Evolutionary conservation across 2,329 filamentous ascomycete species (phyloP).

Genomic region (Aplosporella prunicola): DNA sequence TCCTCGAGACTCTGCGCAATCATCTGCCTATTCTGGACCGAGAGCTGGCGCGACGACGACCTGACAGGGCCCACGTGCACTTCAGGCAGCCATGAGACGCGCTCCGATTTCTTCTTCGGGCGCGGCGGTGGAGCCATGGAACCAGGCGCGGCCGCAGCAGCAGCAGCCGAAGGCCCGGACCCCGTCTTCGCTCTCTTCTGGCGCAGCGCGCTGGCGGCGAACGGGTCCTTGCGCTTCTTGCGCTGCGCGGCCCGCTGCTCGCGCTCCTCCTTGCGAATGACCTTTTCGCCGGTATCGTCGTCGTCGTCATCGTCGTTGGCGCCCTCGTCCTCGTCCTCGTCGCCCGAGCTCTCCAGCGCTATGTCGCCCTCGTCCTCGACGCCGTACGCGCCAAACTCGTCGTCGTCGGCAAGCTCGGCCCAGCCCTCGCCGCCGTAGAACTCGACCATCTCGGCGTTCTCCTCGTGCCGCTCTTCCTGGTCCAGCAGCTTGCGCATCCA

Average conservation of each 20-base stretch:
- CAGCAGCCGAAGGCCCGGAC: slow-evolving; percentile 27
- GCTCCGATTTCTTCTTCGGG: slow-evolving; percentile 60
- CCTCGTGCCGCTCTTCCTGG: slow-evolving; percentile 29
- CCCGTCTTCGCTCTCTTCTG: slow-evolving; percentile 24
- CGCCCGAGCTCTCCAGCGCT: slow-evolving; percentile 71
- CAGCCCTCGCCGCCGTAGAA: slow-evolving; percentile 41
- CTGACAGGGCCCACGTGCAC: slow-evolving; percentile 52
- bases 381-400: slow-evolving; percentile 36
- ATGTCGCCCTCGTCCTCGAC: slow-evolving; percentile 50
- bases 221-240: slow-evolving; percentile 54
- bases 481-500: slow-evolving; percentile 32
- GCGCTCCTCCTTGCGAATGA: slow-evolving; percentile 68
- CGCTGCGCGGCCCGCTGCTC: slow-evolving; percentile 58
- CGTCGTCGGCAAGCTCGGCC: slow-evolving; percentile 54
- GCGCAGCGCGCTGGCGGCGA: slow-evolving; percentile 30
- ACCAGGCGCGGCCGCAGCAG: slow-evolving; percentile 36
- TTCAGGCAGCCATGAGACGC: slow-evolving; percentile 60
- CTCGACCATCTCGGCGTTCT: slow-evolving; percentile 27
- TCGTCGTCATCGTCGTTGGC: slow-evolving; percentile 48
- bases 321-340: slow-evolving; percentile 68
- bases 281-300: slow-evolving; percentile 78
- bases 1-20: slow-evolving; percentile 63
- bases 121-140: slow-evolving; percentile 24
- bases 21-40: slow-evolving; percentile 49
- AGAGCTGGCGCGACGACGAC: slow-evolving; percentile 53